phyloP scores from a whole-genome alignment of 2,329 filamentous ascomycete species.

The Pseudogymnoascus sp. region DNA sequence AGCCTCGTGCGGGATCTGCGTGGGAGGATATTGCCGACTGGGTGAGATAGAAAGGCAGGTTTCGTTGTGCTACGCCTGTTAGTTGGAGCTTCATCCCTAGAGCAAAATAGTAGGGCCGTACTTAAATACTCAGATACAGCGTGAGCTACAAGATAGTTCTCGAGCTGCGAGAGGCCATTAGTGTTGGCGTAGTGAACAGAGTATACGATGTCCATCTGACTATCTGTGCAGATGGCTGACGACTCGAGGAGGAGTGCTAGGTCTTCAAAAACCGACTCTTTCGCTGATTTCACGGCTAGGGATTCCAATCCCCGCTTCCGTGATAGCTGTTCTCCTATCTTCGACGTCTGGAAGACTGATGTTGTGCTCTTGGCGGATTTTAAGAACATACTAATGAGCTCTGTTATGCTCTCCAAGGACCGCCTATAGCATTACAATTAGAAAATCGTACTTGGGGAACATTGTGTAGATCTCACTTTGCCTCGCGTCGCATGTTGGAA shows the following conservation, averaged over 20 bases:
- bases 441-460: neutral
- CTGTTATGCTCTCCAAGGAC: constrained; percentile 15
- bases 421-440: constrained; percentile 10
- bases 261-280: constrained; percentile 18
- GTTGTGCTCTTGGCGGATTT: constrained; percentile 15
- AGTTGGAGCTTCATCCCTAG: neutral
- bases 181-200: constrained; percentile 21
- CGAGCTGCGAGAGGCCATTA: constrained; percentile 22
- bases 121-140: constrained; percentile 20
- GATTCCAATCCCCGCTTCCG: constrained; percentile 17
- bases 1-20: constrained; percentile 18
- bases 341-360: constrained; percentile 18
- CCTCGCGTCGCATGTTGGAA: constrained; percentile 5
- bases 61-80: constrained; percentile 14
- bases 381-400: constrained; percentile 18
- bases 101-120: neutral
- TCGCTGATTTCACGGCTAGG: constrained; percentile 19
- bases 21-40: constrained; percentile 19
- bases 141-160: constrained; percentile 22
- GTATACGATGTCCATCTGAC: constrained; percentile 13
- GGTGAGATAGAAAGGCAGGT: constrained; percentile 16
- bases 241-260: constrained; percentile 16
- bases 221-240: neutral
- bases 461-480: constrained; percentile 14
- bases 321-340: constrained; percentile 14